phyloP scores from a whole-genome alignment of 2,329 filamentous ascomycete genomes.

The Xylariales sp. region DNA sequence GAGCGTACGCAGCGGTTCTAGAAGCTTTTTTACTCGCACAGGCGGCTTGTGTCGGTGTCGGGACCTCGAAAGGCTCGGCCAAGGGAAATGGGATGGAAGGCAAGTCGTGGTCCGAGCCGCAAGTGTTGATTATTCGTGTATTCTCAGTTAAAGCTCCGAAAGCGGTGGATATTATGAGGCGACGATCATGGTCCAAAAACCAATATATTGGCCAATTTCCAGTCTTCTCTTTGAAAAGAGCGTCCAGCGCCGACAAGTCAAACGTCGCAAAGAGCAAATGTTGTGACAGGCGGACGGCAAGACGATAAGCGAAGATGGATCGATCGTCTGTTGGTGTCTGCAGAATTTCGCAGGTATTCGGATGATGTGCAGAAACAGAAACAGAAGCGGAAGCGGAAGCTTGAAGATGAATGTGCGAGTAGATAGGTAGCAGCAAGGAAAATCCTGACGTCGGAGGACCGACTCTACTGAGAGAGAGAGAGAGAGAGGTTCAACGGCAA shows the following conservation, averaged over 20 bases:
- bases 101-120: background rate
- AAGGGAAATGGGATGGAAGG: background rate
- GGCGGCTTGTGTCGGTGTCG: background rate
- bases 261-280: background rate
- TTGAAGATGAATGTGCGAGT: no score
- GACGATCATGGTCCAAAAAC: background rate
- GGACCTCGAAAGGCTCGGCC: no score
- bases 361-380: background rate
- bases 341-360: background rate
- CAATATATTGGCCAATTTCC: background rate
- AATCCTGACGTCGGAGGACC: constrained; percentile 31
- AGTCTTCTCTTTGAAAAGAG: constrained; percentile 4
- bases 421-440: constrained; percentile 3
- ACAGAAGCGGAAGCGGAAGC: background rate
- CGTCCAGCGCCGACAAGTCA: constrained; percentile 13
- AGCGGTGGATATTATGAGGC: background rate
- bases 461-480: constrained; percentile 16
- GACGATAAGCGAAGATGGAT: constrained; percentile 1
- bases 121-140: background rate
- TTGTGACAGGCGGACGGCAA: constrained; percentile 3
- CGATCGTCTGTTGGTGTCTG: background rate
- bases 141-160: constrained; percentile 11
- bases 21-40: background rate
- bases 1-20: background rate
- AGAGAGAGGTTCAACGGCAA: constrained; percentile 1